Percentiles rank a stretch among this genome's conserved stretches.
Evolutionary conservation across 2,329 filamentous ascomycete genomes (phyloP).

Genomic region (Fusarium cyanostomum): DNA sequence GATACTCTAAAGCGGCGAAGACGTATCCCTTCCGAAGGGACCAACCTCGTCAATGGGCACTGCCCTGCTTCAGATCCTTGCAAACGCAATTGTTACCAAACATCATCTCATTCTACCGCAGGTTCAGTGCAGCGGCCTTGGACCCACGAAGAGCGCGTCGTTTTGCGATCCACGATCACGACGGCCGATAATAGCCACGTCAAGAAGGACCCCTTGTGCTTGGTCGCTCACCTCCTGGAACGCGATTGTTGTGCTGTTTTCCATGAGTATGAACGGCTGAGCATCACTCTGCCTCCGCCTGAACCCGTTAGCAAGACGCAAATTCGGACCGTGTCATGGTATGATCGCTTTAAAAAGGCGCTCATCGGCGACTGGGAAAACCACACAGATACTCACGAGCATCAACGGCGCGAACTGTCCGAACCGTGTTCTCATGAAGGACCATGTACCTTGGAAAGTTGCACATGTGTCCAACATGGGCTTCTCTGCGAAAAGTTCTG

Average conservation of each 20-base stretch:
- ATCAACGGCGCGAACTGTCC: constrained; percentile 65
- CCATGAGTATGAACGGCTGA: constrained; percentile 41
- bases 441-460: constrained; percentile 68
- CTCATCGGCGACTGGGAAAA: constrained; percentile 65
- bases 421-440: constrained; percentile 77
- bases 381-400: constrained; percentile 63
- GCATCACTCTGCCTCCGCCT: constrained; percentile 39
- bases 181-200: constrained; percentile 54
- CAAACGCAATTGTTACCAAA: constrained; percentile 54
- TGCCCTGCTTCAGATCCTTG: constrained; percentile 42
- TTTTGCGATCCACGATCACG: constrained; percentile 59
- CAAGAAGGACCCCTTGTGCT: constrained; percentile 56
- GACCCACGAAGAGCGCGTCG: constrained; percentile 59
- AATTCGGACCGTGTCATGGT: constrained; percentile 61
- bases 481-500: constrained; percentile 80
- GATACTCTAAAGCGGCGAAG: constrained; percentile 46
- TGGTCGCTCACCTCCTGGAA: constrained; percentile 60
- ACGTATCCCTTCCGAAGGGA: constrained; percentile 7
- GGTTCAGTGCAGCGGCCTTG: constrained; percentile 48
- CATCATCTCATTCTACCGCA: constrained; percentile 35
- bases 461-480: constrained; percentile 68
- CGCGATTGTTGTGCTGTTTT: constrained; percentile 64
- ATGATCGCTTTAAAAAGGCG: constrained; percentile 65
- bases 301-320: constrained; percentile 46
- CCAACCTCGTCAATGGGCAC: constrained; percentile 27